Evolutionary conservation across 2,329 filamentous ascomycete genomes (phyloP).

Genomic region (Pseudofabraea citricarpa): DNA sequence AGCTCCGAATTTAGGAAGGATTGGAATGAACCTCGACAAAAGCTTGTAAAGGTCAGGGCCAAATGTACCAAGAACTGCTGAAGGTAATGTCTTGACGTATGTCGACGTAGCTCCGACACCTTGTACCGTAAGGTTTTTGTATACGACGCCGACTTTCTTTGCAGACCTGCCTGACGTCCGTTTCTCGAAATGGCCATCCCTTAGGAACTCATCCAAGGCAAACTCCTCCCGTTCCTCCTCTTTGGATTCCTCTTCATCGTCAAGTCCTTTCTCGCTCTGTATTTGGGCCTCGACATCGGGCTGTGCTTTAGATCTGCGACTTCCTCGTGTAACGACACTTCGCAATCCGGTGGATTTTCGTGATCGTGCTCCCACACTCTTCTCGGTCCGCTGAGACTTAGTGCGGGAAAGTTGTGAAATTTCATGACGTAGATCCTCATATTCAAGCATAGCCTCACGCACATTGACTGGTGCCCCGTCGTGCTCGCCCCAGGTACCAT

Average conservation of each 20-base stretch:
- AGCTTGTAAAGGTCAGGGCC: conserved; percentile 72
- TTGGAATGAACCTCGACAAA: conserved; percentile 32
- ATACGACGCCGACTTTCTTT: conserved; percentile 75
- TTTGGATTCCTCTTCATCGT: conserved; percentile 21
- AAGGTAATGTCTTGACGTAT: conserved; percentile 68
- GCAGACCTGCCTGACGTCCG: conserved; percentile 60
- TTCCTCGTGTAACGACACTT: conserved; percentile 8
- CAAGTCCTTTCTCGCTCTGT: conserved; percentile 18
- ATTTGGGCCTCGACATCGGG: conserved; percentile 17
- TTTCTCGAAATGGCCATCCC: conserved; percentile 72
- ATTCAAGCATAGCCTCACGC: conserved; percentile 52
- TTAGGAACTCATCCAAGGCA: conserved; percentile 65
- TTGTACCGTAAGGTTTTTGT: conserved; percentile 71
- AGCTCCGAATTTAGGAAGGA: conserved; percentile 18
- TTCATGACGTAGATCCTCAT: conserved; percentile 49
- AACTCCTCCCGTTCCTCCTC: conserved; percentile 56
- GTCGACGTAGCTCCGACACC: conserved; percentile 62
- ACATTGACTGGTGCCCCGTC: conserved; percentile 51
- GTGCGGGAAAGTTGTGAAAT: conserved; percentile 47
- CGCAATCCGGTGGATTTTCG: conserved; percentile 7
- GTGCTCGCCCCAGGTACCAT: conserved; percentile 59
- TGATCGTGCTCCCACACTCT: conserved; percentile 2
- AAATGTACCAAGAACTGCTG: conserved; percentile 73
- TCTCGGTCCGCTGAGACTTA: conserved; percentile 13
- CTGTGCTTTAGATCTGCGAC: conserved; percentile 16